A percentile compares a stretch with the other conserved stretches of the same genome.
Evolutionary conservation across 805 yeast genomes (phyloP).

Genomic region (Saturnispora mendoncae): DNA sequence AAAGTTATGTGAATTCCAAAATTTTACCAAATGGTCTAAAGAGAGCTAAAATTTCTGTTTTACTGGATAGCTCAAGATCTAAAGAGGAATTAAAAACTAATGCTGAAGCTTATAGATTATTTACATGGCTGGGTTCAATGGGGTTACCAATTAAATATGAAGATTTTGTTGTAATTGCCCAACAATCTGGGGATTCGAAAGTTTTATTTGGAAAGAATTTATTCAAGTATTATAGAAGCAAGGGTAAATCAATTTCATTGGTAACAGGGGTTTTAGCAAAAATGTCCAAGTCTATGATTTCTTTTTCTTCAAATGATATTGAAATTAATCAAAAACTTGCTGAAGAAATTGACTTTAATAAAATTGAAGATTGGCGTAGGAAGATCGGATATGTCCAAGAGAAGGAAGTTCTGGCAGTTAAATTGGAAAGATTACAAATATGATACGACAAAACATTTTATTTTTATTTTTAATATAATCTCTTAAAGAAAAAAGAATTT

Average conservation of each 20-base stretch:
- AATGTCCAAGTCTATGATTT: slow-evolving; percentile 14
- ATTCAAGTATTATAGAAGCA: slow-evolving; percentile 33
- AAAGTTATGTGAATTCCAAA: slow-evolving; percentile 27
- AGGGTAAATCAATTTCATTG: slow-evolving; percentile 29
- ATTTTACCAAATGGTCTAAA: slow-evolving; percentile 31
- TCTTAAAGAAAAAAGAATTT: no score
- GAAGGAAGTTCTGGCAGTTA: slow-evolving; percentile 1
- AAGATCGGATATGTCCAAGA: slow-evolving; percentile 15
- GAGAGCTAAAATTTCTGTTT: slow-evolving; percentile 36
- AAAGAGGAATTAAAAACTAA: slow-evolving; percentile 31
- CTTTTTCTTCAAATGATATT: background rate
- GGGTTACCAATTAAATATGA: slow-evolving; percentile 39
- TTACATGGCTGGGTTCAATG: slow-evolving; percentile 36
- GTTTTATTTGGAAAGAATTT: slow-evolving; percentile 32
- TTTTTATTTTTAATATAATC: no score
- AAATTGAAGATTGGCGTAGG: slow-evolving; percentile 19
- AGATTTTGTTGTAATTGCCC: slow-evolving; percentile 32
- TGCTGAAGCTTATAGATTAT: slow-evolving; percentile 33
- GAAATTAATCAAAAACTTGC: background rate
- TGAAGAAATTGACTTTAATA: slow-evolving; percentile 12
- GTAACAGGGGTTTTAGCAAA: slow-evolving; percentile 20
- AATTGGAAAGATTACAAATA: slow-evolving; percentile 4
- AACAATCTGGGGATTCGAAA: slow-evolving; percentile 32
- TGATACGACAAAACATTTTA: no score
- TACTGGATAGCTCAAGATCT: slow-evolving; percentile 32